Base-by-base conservation (phyloP, 176 grass and related monocot genomes). In the Tuctoria greenei region DNA sequence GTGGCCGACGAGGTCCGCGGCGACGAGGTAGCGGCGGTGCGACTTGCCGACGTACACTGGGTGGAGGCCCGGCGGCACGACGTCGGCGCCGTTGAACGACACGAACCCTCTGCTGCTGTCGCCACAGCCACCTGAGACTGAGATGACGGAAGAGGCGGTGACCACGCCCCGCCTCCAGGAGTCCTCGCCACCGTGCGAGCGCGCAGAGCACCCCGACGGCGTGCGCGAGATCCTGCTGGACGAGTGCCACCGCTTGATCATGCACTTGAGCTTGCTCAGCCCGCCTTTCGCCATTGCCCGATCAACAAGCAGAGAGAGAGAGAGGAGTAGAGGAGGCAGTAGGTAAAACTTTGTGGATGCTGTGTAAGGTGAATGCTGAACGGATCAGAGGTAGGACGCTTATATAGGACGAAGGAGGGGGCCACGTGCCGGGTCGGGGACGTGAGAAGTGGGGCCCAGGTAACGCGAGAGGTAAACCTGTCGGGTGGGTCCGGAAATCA, bases 211-310 rank as follows among this genome's bases (percentile, higher is more conserved):
- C 3, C 69, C 62, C 7, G 87, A 75, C 40, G 82, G 69, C 42
- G 90, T 79, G 78, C 88, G 85, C 3, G 83, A 84, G 80, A 90
- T 87, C 45, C 61, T 69, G 78, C 83, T 88, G 49, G 90, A 90
- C 15, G 93, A 97, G 86, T 97, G 69, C 93, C 93, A 97, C 80
- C 93, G 54, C 90, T 85, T 97, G 51, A 97, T 90, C 88, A 93
- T 93, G 81, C 90, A 90, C 81, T 88, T 89, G 70, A 97, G 83
- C 90, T 97, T 97, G 73, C 93, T 93, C 51, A 97, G 90, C 17
- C 86, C 88, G 7, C 85, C 82, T 81, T 84, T 93, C 36, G 83
- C 88, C 88, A 91, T 93, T 38, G 46, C 61, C 23, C 50, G 28
- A 73, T 62, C 66, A 57, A 55, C 9, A 40, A 41, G 16, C 23